Percentiles rank a stretch among this genome's conserved stretches.
phyloP scores from a whole-genome alignment of 768 basidiomycete genomes.

The Tephrocybe sp. region DNA sequence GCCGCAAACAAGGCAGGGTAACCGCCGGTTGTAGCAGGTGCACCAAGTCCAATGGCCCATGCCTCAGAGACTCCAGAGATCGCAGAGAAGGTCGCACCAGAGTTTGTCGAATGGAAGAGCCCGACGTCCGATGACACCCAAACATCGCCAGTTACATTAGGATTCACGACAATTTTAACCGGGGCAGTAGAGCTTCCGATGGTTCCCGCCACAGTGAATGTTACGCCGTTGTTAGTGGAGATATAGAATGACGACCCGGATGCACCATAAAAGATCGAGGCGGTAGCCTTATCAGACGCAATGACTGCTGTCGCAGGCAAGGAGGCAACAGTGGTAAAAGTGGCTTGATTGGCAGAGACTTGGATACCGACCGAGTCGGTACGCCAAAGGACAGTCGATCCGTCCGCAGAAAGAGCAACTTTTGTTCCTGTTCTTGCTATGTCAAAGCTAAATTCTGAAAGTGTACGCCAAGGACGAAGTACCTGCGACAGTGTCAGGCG shows the following conservation, averaged over 20 bases:
- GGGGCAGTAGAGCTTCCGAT: slow-evolving; percentile 51
- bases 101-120: slow-evolving; percentile 58
- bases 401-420: slow-evolving; percentile 52
- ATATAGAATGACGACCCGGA: slow-evolving; percentile 56
- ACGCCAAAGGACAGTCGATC: slow-evolving; percentile 59
- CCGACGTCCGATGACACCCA: slow-evolving; percentile 63
- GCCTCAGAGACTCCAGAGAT: slow-evolving; percentile 48
- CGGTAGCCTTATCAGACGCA: slow-evolving; percentile 62
- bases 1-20: slow-evolving; percentile 59
- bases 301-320: slow-evolving; percentile 56
- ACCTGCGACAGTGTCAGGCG: slow-evolving; percentile 46
- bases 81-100: slow-evolving; percentile 47
- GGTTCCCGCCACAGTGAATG: slow-evolving; percentile 42
- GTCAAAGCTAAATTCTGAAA: neutral
- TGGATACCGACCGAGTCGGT: slow-evolving; percentile 47
- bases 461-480: slow-evolving; percentile 4
- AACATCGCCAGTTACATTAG: slow-evolving; percentile 54
- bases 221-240: slow-evolving; percentile 57
- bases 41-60: slow-evolving; percentile 61
- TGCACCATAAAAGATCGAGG: slow-evolving; percentile 60
- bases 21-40: slow-evolving; percentile 43
- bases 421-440: slow-evolving; percentile 31
- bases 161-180: slow-evolving; percentile 54
- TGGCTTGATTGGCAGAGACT: slow-evolving; percentile 49
- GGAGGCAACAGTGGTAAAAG: slow-evolving; percentile 49